These are phyloP conservation scores for Podila verticillata DNA, from an alignment of 192 early-diverging fungal genomes.

Conservation along the genomic window DNA sequence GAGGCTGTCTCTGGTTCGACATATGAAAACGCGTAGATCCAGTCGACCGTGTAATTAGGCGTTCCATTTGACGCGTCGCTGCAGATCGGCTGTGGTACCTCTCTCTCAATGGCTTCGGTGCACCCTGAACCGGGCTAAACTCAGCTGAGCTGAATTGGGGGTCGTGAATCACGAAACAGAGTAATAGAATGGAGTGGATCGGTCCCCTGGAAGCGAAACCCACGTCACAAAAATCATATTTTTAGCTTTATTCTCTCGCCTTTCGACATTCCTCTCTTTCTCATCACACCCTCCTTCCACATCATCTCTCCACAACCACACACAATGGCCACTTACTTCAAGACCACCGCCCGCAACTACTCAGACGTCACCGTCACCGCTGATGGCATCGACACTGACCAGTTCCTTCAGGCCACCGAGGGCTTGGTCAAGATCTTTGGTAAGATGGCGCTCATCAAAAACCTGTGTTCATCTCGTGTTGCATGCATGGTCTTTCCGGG, in stretches of 20 bases:
- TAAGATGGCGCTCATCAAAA: slow-evolving; percentile 30
- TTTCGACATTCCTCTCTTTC: slow-evolving; percentile 1
- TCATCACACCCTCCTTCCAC: slow-evolving; percentile 5
- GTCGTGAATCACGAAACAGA: too few relatives aligned
- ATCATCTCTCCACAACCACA: slow-evolving; percentile 8
- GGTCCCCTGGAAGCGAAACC: not conserved
- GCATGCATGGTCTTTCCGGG: too few relatives aligned
- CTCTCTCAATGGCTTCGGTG: too few relatives aligned
- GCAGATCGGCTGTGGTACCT: too few relatives aligned
- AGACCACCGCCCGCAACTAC: slow-evolving; percentile 71
- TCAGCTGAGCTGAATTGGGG: too few relatives aligned
- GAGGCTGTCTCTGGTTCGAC: too few relatives aligned
- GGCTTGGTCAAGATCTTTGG: slow-evolving; percentile 82
- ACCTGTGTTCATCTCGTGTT: not conserved
- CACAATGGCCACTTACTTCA: slow-evolving; percentile 66
- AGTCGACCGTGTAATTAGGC: too few relatives aligned
- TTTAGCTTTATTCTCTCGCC: not conserved
- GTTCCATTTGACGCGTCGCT: too few relatives aligned
- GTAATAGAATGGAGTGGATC: too few relatives aligned
- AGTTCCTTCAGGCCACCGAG: slow-evolving; percentile 83
- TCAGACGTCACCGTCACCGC: slow-evolving; percentile 68
- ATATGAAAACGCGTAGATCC: too few relatives aligned
- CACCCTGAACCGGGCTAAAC: too few relatives aligned
- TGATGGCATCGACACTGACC: slow-evolving; percentile 74
- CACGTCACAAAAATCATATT: slow-evolving; percentile 2